Evolutionary conservation across 345 rosid genomes (phyloP).

Genomic region (Draba incana): DNA sequence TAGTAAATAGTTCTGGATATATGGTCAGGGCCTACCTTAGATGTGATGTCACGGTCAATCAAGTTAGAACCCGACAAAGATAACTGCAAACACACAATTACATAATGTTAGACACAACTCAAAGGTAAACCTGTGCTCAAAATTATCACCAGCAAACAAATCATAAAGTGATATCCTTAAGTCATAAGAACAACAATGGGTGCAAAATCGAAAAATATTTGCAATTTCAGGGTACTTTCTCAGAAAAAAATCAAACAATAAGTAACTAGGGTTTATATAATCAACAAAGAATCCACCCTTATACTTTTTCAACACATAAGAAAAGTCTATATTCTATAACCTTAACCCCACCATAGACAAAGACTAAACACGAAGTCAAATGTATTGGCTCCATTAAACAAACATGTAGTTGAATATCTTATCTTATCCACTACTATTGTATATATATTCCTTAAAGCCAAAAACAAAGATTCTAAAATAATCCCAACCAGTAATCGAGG

Average conservation of each 20-base stretch:
- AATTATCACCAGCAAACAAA: neutral
- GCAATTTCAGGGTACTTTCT: slow-evolving; percentile 13
- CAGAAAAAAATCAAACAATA: slow-evolving; percentile 8
- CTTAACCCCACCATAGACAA: slow-evolving; percentile 31
- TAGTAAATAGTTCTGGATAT: neutral
- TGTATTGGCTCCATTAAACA: slow-evolving; percentile 16
- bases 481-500: neutral
- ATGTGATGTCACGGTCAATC: slow-evolving; percentile 68
- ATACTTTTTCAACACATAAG: neutral
- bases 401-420: slow-evolving; percentile 16
- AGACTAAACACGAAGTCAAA: slow-evolving; percentile 30
- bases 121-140: neutral
- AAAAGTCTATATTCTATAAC: slow-evolving; percentile 10
- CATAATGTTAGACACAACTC: slow-evolving; percentile 17
- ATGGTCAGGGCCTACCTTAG: slow-evolving; percentile 57
- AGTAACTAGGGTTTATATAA: neutral
- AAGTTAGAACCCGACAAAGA: slow-evolving; percentile 72
- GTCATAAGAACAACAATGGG: slow-evolving; percentile 10
- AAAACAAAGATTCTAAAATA: neutral
- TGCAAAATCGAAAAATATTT: neutral
- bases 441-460: neutral
- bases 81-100: slow-evolving; percentile 52
- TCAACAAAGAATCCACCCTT: neutral
- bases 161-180: neutral
- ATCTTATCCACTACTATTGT: neutral